Base-by-base conservation (phyloP, 2,329 filamentous ascomycete genomes). In the Diatrype stigma region DNA sequence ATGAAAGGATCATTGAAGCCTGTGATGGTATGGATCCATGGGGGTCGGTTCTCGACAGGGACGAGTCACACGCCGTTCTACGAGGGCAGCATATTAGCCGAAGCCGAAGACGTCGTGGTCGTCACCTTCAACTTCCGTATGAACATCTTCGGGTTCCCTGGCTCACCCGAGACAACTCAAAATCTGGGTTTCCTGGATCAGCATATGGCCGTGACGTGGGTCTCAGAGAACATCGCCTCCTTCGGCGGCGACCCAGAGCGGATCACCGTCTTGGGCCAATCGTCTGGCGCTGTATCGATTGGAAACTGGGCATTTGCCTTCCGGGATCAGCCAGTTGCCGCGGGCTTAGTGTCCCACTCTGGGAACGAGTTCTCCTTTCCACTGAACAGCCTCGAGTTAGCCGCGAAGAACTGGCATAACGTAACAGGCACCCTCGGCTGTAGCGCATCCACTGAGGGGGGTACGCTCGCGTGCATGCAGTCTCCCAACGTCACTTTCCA, bases 81-180 rank as follows among this genome's bases (percentile, higher is more conserved):
- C 50, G 57, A 63, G 56, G 67, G 67, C 17, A 56, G 56, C 14
- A 51, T 56, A 44, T 53, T 67, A 37, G 66, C 60, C 4, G 55
- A 55, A 2, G 46, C 61, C 23, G 55, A 67, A 53, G 66, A 69
- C 52, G 63, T 70, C 8, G 54, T 70, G 28, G 53, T 70, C 6
- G 67, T 70, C 1, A 60, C 64, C n/a, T 47, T 70, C 48, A 70
- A 69, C 63, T 69, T 56, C 38, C 60, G 60, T 11, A 34, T 64
- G 11, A 55, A 55, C 12, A 61, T 54, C 45, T 49, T 59, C 44
- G 54, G 50, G 17, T 56, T 60, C 46, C 49, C 47, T 17, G 26
- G 22, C 21, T 22, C 44, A 8, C 22, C 44, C 11, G 44, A 28
- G 8, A 11, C 14, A 3, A 11, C 23, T 10, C 21, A 30, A 16